These are phyloP conservation scores for Anthracocystis walkeri DNA, from an alignment of 1,284 basidiomycete species.

Conservation along the genomic window DNA sequence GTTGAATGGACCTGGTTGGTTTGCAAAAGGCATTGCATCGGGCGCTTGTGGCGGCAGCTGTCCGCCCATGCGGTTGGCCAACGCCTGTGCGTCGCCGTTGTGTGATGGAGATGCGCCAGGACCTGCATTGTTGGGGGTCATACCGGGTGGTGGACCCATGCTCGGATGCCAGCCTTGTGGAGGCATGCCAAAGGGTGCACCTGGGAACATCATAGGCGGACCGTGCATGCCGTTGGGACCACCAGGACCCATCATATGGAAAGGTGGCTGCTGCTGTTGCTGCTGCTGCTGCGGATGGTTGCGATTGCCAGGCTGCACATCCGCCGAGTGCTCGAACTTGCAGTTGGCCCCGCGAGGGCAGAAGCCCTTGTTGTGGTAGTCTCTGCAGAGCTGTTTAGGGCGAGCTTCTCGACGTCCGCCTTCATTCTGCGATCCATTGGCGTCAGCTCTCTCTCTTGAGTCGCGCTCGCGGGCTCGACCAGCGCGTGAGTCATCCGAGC, in stretches of 20 bases:
- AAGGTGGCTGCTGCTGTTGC: constrained; percentile 25
- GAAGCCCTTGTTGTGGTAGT: constrained; percentile 74
- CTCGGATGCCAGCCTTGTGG: constrained; percentile 44
- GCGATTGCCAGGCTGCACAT: constrained; percentile 39
- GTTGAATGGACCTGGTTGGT: constrained; percentile 18
- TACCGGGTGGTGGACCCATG: constrained; percentile 41
- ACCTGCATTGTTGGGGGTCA: constrained; percentile 20
- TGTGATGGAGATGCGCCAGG: constrained; percentile 12
- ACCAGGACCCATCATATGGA: constrained; percentile 43
- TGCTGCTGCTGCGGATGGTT: constrained; percentile 22
- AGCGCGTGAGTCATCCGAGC: constrained; percentile 22
- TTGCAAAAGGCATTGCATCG: constrained; percentile 15
- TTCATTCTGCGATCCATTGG: constrained; percentile 23
- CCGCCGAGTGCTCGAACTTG: constrained; percentile 81
- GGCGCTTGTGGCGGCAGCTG: constrained; percentile 24
- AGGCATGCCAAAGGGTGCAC: constrained; percentile 48
- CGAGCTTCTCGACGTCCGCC: constrained; percentile 24
- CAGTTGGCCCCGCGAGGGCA: constrained; percentile 90
- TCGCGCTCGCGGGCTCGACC: constrained; percentile 37
- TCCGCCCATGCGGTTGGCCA: constrained; percentile 41
- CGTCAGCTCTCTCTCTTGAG: constrained; percentile 34
- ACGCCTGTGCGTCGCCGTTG: constrained; percentile 38
- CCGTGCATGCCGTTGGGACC: constrained; percentile 40
- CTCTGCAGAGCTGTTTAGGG: constrained; percentile 61
- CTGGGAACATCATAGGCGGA: constrained; percentile 52